Conservation (phyloP, 2,329 filamentous ascomycete genomes). For the Pestalotiopsis sp. region DNA sequence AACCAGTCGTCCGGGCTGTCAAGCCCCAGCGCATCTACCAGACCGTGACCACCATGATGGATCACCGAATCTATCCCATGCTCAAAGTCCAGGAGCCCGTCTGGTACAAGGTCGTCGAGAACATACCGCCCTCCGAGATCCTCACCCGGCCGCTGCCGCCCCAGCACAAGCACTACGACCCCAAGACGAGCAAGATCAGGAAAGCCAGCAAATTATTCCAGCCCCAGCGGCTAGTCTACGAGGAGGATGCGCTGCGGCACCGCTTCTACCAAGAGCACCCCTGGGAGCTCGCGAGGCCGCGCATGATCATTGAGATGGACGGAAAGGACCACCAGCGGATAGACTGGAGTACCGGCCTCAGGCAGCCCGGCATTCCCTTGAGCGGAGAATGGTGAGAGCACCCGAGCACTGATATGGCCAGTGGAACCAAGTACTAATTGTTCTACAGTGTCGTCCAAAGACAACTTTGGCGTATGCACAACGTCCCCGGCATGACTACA, state of each 20-base stretch:
- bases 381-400: slow-evolving; percentile 78
- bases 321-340: slow-evolving; percentile 77
- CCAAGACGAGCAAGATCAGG: slow-evolving; percentile 56
- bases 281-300: slow-evolving; percentile 91
- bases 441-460: slow-evolving; percentile 81
- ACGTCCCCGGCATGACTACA: slow-evolving; percentile 58
- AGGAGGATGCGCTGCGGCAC: slow-evolving; percentile 79
- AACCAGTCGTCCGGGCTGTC: slow-evolving; percentile 31
- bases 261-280: slow-evolving; percentile 93
- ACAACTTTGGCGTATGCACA: slow-evolving; percentile 82
- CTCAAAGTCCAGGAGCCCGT: slow-evolving; percentile 37
- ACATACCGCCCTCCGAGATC: slow-evolving; percentile 61
- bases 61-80: slow-evolving; percentile 32
- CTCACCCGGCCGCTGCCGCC: slow-evolving; percentile 55
- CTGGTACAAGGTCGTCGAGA: slow-evolving; percentile 55
- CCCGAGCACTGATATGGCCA: background rate
- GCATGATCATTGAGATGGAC: slow-evolving; percentile 81
- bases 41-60: slow-evolving; percentile 39
- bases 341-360: slow-evolving; percentile 77
- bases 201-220: slow-evolving; percentile 79
- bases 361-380: slow-evolving; percentile 74
- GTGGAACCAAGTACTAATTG: background rate
- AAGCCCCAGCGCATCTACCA: slow-evolving; percentile 46
- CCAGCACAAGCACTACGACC: slow-evolving; percentile 43
- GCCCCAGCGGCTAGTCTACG: slow-evolving; percentile 76